phyloP scores from a whole-genome alignment of 1,284 basidiomycete genomes.

The Testicularia cyperi region DNA sequence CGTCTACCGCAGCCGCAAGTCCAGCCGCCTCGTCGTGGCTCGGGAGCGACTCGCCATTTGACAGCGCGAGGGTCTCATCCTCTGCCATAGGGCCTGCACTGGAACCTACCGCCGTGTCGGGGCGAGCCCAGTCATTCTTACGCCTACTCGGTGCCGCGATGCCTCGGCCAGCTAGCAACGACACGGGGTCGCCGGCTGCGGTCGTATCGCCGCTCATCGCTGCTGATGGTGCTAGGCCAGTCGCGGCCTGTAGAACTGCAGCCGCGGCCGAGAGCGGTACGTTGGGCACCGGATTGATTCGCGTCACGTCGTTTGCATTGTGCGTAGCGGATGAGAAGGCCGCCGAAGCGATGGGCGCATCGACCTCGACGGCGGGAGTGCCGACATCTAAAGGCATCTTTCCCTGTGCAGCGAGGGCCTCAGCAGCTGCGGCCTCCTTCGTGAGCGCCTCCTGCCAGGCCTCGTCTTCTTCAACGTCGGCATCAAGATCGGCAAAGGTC shows the following conservation, averaged over 20 bases:
- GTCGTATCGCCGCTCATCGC: conserved; percentile 6
- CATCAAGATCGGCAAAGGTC: conserved; percentile 84
- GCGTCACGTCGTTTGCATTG: not conserved
- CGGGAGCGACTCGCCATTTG: not conserved
- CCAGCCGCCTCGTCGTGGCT: not conserved
- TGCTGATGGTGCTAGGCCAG: conserved; percentile 1
- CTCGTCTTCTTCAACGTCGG: conserved; percentile 76
- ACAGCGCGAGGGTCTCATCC: conserved; percentile 17
- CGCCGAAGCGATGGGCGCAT: conserved; percentile 24
- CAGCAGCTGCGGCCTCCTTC: conserved; percentile 37
- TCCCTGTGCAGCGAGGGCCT: conserved; percentile 24
- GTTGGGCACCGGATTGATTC: not conserved
- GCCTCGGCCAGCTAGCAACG: conserved; percentile 3
- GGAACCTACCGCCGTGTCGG: conserved; percentile 36
- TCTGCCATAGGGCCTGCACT: conserved; percentile 21
- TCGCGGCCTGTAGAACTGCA: not conserved
- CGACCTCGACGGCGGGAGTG: conserved; percentile 31
- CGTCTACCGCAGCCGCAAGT: conserved; percentile 10
- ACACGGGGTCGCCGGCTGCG: conserved; percentile 3
- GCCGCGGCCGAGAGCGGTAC: not conserved
- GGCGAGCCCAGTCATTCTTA: conserved; percentile 39
- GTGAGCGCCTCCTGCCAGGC: conserved; percentile 51
- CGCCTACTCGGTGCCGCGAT: conserved; percentile 21
- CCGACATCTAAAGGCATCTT: conserved; percentile 32
- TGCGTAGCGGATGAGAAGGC: conserved; percentile 3